Conservation (phyloP, 495 filamentous ascomycete genomes). For the Cetradonia linearis region DNA sequence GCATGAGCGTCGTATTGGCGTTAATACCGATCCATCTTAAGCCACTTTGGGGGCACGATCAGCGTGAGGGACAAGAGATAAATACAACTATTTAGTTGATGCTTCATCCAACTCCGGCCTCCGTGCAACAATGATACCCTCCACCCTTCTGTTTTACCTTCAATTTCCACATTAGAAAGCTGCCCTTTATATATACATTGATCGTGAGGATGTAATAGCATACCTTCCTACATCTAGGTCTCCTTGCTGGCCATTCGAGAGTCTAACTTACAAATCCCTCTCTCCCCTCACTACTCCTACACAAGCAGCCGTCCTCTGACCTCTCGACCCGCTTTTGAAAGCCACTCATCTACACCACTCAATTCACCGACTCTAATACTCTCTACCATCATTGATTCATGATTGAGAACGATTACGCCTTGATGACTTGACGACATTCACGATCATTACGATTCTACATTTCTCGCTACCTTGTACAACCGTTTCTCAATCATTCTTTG, state of each 20-base stretch:
- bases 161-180: not conserved
- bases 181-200: not conserved
- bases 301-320: not conserved
- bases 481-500: not conserved
- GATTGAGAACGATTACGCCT: constrained; percentile 6
- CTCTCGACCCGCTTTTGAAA: not conserved
- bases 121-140: not conserved
- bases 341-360: not conserved
- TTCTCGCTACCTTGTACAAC: not conserved
- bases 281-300: not conserved
- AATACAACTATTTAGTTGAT: not conserved
- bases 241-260: constrained; percentile 4
- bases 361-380: not conserved
- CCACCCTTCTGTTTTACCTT: not conserved
- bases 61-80: not conserved
- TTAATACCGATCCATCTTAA: not conserved
- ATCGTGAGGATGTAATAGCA: not conserved
- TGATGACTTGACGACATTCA: constrained; percentile 19
- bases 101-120: not conserved
- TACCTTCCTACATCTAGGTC: not conserved
- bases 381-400: not conserved
- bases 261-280: not conserved
- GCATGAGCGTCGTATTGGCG: not conserved
- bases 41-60: not conserved
- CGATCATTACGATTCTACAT: constrained; percentile 11